Evolutionary conservation across 75 land plant genomes (phyloP), one percentile per base, ranked within the genome.

Genomic region (Pinus tabuliformis): DNA sequence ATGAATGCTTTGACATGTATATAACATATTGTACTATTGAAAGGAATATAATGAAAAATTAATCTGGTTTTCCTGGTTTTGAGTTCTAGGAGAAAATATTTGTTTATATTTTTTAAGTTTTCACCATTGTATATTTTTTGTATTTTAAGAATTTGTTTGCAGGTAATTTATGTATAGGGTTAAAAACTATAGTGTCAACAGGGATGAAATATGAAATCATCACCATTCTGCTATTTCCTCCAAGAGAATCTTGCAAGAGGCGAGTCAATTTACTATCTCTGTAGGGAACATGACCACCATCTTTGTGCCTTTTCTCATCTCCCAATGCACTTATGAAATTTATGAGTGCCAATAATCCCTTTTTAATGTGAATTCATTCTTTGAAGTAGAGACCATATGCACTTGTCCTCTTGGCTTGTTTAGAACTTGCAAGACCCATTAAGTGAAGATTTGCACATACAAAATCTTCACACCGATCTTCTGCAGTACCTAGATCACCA

Each of bases 301-400:
- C 96, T 77, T 92, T 95, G 57, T 96, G 79, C 80, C 93, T 97
- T 78, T 91, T 97, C 39, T 97, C 99, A 90, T 97, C 99, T 24
- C 99, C 99, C n/a, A 97, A 77, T 1, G 98, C 99, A 89, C 98
- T 95, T 57, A 97, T 97, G 39, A 97, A 98, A 87, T 95, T 97
- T 15, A 98, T 98, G 81, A 97, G 96, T 39, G 99, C 96, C 24
- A 97, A 78, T 70, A 97, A 82, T 15, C 99, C 99, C 79, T 85
- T 92, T 73, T 97, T 97, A 24, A 95, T 97, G 78, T 95, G 98
- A 74, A 97, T 59, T 91, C 99, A 98, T 90, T 97, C 98, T 82
- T 91, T 93, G 24, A 97, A 82, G 3, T 98, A 94, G 65, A 90
- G 59, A 21, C 99, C 99, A 93, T 93, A 98, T 36, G 99, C 96